A percentile compares a stretch with the other conserved stretches of the same genome.
These are phyloP conservation scores for Zizania latifolia DNA, from an alignment of 176 grass and related monocot genomes.

Conservation along the genomic window DNA sequence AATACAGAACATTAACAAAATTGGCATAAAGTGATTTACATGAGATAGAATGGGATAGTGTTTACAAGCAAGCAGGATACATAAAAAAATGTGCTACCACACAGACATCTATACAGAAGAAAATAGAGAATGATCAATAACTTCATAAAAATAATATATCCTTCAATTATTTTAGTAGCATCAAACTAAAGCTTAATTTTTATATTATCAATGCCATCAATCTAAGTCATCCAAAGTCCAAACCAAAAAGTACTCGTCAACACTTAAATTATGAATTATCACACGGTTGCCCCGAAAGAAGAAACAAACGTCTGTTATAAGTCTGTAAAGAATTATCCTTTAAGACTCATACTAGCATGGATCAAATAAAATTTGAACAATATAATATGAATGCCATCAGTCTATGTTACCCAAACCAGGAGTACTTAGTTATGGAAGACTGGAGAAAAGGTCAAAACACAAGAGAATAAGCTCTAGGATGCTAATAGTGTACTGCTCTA, in stretches of 20 bases:
- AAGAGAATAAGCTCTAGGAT: background rate
- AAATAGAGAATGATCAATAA: background rate
- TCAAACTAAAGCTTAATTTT: background rate
- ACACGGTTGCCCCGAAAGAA: background rate
- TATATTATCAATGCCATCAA: background rate
- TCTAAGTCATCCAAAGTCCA: constrained; percentile 13
- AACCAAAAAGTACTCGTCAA: background rate
- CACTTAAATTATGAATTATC: background rate
- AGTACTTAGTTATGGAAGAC: background rate
- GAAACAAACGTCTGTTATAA: background rate
- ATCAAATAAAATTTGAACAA: background rate
- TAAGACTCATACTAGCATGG: background rate
- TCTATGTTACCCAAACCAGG: background rate
- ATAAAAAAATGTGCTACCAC: background rate
- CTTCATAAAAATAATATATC: background rate
- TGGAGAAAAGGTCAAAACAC: background rate
- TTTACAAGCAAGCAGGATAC: constrained; percentile 1
- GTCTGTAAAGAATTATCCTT: background rate
- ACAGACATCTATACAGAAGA: background rate
- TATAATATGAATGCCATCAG: background rate
- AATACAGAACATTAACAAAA: constrained; percentile 2
- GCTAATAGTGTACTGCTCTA: background rate
- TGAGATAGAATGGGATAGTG: background rate
- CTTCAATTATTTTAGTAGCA: background rate
- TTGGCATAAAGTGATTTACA: background rate